Percentiles rank a stretch among this genome's conserved stretches.
Conservation (phyloP, 306 rosid genomes). For the Luffa aegyptiaca region DNA sequence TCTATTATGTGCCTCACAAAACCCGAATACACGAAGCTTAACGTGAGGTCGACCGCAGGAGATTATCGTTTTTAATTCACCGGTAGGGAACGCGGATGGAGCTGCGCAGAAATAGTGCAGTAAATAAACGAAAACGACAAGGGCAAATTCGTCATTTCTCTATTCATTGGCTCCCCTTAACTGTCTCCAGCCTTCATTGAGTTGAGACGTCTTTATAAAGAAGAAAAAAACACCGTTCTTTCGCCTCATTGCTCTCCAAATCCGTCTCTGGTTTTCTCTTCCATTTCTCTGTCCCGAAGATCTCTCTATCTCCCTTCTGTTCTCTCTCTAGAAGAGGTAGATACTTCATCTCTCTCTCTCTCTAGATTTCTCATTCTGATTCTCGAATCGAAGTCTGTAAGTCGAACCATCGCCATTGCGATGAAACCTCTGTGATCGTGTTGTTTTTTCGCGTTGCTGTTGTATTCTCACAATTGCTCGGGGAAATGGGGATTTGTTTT, state of each 20-base stretch:
- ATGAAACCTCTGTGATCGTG: not conserved
- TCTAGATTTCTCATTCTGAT: not conserved
- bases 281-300: not conserved
- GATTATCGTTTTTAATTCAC: not conserved
- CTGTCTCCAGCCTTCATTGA: conserved; percentile 2
- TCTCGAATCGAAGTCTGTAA: not conserved
- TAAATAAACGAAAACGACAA: not conserved
- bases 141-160: not conserved
- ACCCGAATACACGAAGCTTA: not conserved
- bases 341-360: not conserved
- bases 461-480: not conserved
- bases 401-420: not conserved
- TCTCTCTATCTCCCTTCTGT: not conserved
- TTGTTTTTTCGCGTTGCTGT: not conserved
- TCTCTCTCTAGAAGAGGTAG: not conserved
- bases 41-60: not conserved
- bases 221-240: not conserved
- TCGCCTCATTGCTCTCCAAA: not conserved
- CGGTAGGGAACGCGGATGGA: not conserved
- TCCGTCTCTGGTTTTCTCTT: not conserved
- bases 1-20: too few relatives aligned
- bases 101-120: not conserved
- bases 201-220: not conserved
- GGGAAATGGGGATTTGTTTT: not conserved
- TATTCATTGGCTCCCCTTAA: conserved; percentile 1